phyloP scores from a whole-genome alignment of 108 stramenopile genomes.

The Cyclotella sp. region DNA sequence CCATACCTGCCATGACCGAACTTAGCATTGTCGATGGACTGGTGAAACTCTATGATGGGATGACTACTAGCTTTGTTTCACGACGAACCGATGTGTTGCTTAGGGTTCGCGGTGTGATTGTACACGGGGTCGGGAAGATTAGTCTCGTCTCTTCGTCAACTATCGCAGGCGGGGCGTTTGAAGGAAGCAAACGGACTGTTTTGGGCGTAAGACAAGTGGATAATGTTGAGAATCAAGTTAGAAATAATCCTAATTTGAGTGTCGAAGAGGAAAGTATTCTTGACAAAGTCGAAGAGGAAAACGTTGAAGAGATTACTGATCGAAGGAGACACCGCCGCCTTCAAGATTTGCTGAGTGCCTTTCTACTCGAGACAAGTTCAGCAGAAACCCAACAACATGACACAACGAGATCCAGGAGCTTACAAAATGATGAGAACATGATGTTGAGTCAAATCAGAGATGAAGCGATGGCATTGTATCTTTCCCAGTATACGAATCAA shows the following conservation, averaged over 20 bases:
- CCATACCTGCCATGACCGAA: slow-evolving; percentile 83
- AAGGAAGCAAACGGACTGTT: slow-evolving; percentile 16
- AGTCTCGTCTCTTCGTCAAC: slow-evolving; percentile 67
- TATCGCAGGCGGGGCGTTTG: slow-evolving; percentile 4
- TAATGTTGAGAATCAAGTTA: background rate
- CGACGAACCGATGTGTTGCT: slow-evolving; percentile 64
- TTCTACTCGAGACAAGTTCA: background rate
- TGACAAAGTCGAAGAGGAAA: slow-evolving; percentile 3
- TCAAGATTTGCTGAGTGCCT: slow-evolving; percentile 28
- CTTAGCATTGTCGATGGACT: slow-evolving; percentile 84
- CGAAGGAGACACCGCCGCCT: slow-evolving; percentile 30
- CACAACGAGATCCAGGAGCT: background rate
- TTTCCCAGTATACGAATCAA: slow-evolving; percentile 26
- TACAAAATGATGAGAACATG: background rate
- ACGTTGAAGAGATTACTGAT: slow-evolving; percentile 17
- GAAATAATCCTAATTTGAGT: background rate
- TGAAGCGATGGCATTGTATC: slow-evolving; percentile 53
- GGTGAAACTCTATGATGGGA: slow-evolving; percentile 77
- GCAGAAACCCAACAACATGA: background rate
- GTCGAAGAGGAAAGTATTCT: background rate
- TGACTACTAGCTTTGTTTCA: slow-evolving; percentile 66
- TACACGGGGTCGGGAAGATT: slow-evolving; percentile 74
- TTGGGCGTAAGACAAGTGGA: slow-evolving; percentile 25
- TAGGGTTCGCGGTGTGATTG: slow-evolving; percentile 72
- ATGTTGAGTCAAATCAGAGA: slow-evolving; percentile 51